phyloP scores from a whole-genome alignment of 2,329 filamentous ascomycete genomes.

The Allantophomopsis lycopodina region DNA sequence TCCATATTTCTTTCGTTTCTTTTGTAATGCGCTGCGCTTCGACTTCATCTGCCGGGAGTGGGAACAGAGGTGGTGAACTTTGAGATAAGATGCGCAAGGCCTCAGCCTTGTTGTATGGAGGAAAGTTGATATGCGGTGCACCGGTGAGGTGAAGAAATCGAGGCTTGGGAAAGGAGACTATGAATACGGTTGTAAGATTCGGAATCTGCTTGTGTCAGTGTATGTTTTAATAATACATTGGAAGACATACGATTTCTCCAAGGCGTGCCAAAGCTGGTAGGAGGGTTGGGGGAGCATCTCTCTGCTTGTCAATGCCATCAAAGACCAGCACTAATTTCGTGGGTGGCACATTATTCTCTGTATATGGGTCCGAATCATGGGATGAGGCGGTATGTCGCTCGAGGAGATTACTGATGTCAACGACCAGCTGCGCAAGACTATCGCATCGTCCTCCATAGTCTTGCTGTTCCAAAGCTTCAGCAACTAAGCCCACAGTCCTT shows the following conservation, averaged over 20 bases:
- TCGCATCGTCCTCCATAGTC: constrained; percentile 55
- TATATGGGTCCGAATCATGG: constrained; percentile 9
- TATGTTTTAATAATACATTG: neutral
- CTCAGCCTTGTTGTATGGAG: constrained; percentile 70
- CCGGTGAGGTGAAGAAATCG: constrained; percentile 56
- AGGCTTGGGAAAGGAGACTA: constrained; percentile 59
- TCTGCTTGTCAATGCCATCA: constrained; percentile 75
- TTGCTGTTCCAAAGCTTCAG: constrained; percentile 32
- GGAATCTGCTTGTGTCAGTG: constrained; percentile 46
- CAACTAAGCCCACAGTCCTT: constrained; percentile 46
- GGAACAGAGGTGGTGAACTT: constrained; percentile 31
- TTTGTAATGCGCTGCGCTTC: constrained; percentile 20
- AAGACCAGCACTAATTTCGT: constrained; percentile 70
- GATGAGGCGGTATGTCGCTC: constrained; percentile 14
- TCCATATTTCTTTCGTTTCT: constrained; percentile 56
- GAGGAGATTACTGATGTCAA: constrained; percentile 56
- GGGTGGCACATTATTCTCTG: constrained; percentile 3
- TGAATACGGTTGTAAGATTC: constrained; percentile 61
- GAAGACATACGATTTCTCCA: constrained; percentile 56
- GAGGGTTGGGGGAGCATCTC: constrained; percentile 66
- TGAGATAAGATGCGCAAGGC: constrained; percentile 64
- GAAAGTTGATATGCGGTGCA: constrained; percentile 68
- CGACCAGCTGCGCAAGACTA: constrained; percentile 62
- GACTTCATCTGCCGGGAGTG: constrained; percentile 10
- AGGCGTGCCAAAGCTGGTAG: constrained; percentile 70